These are phyloP conservation scores for Toxicodendron radicans DNA, from an alignment of 345 rosid genomes.

Conservation along the genomic window DNA sequence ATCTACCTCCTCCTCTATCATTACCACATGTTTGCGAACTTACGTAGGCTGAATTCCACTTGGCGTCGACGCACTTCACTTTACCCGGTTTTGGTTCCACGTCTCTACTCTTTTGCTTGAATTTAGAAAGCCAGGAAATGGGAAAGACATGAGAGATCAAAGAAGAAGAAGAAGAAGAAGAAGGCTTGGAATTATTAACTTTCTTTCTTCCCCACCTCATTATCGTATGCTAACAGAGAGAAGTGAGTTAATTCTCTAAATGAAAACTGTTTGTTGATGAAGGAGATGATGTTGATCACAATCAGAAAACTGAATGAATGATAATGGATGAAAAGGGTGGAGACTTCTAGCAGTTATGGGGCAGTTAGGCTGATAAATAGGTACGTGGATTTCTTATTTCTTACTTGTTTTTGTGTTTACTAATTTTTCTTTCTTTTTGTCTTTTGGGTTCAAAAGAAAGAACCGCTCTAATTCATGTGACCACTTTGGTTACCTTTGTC, in stretches of 20 bases:
- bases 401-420: constrained; percentile 22
- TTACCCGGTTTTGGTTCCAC: constrained; percentile 38
- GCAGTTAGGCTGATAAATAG: constrained; percentile 51
- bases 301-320: constrained; percentile 17
- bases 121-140: constrained; percentile 61
- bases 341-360: constrained; percentile 41
- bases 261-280: constrained; percentile 10
- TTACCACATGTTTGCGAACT: constrained; percentile 30
- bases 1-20: constrained; percentile 36
- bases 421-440: background rate
- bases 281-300: background rate
- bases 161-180: constrained; percentile 37
- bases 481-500: constrained; percentile 33
- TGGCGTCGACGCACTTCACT: constrained; percentile 29
- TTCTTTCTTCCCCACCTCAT: constrained; percentile 72
- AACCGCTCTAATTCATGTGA: constrained; percentile 61
- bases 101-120: constrained; percentile 49
- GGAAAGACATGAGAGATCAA: constrained; percentile 49
- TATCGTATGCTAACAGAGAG: constrained; percentile 20
- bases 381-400: constrained; percentile 57
- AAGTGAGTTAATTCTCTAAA: too few species aligned
- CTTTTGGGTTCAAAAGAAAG: constrained; percentile 49
- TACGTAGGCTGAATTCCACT: constrained; percentile 29
- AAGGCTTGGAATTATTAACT: constrained; percentile 25
- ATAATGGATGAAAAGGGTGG: constrained; percentile 26